These are phyloP conservation scores for Rhodotorula mucilaginosa DNA, from an alignment of 1,284 basidiomycete genomes.

Conservation along the genomic window DNA sequence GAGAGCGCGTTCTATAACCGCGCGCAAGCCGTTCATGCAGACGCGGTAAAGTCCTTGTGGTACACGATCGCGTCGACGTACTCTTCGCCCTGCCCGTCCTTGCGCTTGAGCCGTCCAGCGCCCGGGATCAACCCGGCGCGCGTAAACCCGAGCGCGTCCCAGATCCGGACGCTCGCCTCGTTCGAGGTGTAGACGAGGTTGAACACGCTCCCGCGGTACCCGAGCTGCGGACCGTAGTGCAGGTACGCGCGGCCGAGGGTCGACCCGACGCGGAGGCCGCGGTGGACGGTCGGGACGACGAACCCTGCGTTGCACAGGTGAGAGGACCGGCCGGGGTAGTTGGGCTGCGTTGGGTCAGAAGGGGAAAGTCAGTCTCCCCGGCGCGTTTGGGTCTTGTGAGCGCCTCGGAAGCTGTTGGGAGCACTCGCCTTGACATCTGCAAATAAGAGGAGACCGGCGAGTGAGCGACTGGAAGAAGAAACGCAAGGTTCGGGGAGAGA, in stretches of 20 bases:
- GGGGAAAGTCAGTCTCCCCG: not conserved
- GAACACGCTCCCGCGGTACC: constrained; percentile 86
- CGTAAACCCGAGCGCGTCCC: constrained; percentile 80
- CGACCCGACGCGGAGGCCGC: constrained; percentile 68
- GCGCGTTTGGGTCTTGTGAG: no score
- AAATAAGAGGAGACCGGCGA: constrained; percentile 1
- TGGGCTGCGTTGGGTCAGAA: constrained; percentile 58
- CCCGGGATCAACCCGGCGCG: constrained; percentile 79
- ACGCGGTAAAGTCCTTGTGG: constrained; percentile 51
- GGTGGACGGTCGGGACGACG: constrained; percentile 67
- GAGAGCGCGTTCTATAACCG: not conserved
- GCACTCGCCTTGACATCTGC: constrained; percentile 60
- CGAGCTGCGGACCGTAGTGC: constrained; percentile 72
- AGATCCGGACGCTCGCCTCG: constrained; percentile 68
- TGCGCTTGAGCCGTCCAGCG: constrained; percentile 70
- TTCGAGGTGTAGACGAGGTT: constrained; percentile 89
- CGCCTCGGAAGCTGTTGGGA: no score
- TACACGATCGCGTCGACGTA: constrained; percentile 84
- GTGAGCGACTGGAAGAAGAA: no score
- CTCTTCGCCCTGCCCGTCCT: constrained; percentile 66
- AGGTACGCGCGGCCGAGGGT: constrained; percentile 76
- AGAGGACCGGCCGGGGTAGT: constrained; percentile 87
- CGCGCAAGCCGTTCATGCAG: not conserved
- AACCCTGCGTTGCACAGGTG: constrained; percentile 92
- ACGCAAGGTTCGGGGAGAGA: no score